Percentiles rank a stretch among this genome's conserved stretches.
phyloP scores from a whole-genome alignment of 495 filamentous ascomycete genomes.

The Penicillium roqueforti region DNA sequence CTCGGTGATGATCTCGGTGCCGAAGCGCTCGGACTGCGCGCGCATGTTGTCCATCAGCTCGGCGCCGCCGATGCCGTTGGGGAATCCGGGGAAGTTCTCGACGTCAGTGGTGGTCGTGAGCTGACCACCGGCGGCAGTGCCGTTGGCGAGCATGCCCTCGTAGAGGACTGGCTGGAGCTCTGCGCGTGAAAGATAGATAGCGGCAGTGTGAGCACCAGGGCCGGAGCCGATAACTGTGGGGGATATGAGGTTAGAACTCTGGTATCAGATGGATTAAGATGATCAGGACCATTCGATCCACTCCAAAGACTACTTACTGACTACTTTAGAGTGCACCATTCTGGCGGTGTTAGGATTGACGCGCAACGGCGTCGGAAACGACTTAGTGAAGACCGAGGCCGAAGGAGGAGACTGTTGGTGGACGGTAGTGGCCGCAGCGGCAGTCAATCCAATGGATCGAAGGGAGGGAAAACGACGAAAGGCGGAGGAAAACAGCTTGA shows the following conservation, averaged over 20 bases:
- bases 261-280: neutral
- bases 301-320: constrained; percentile 51
- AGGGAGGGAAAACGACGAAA: constrained; percentile 63
- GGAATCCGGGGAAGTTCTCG: constrained; percentile 97
- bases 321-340: constrained; percentile 78
- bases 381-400: constrained; percentile 33
- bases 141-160: constrained; percentile 96
- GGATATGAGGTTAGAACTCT: constrained; percentile 13
- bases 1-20: constrained; percentile 86
- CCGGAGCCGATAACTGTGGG: constrained; percentile 75
- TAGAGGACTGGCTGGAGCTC: constrained; percentile 88
- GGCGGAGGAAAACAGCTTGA: constrained; percentile 84
- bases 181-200: constrained; percentile 90
- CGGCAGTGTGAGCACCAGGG: constrained; percentile 94
- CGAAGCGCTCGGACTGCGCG: constrained; percentile 83
- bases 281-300: neutral
- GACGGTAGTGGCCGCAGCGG: constrained; percentile 62
- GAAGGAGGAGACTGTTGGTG: constrained; percentile 51
- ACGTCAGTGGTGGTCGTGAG: constrained; percentile 97
- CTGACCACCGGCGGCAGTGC: constrained; percentile 93
- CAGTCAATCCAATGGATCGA: constrained; percentile 55
- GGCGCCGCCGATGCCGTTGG: constrained; percentile 74
- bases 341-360: constrained; percentile 39
- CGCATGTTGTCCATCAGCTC: constrained; percentile 96
- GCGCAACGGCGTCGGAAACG: constrained; percentile 42